These are phyloP conservation scores for Acanthamoeba lenticulata DNA, from an alignment of 208 protist species.

Conservation along the genomic window DNA sequence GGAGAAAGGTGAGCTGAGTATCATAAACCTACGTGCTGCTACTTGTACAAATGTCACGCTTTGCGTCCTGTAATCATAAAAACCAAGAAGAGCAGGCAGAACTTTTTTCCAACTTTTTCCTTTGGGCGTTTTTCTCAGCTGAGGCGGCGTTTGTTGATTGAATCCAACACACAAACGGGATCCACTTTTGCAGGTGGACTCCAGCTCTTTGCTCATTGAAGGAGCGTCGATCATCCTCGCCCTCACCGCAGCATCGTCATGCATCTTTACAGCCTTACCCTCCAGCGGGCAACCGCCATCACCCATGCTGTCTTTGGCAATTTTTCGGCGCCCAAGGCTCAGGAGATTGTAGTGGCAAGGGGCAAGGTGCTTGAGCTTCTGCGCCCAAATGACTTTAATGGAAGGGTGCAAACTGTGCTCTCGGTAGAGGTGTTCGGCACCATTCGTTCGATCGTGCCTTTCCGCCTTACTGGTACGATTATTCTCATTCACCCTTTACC, in stretches of 20 bases:
- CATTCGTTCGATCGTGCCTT: slow-evolving; percentile 88
- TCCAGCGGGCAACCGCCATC: slow-evolving; percentile 89
- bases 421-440: slow-evolving; percentile 90
- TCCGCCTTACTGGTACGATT: slow-evolving; percentile 89
- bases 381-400: slow-evolving; percentile 84
- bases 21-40: background rate
- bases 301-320: slow-evolving; percentile 88
- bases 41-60: background rate
- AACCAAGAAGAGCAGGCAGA: background rate
- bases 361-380: slow-evolving; percentile 90
- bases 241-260: slow-evolving; percentile 63
- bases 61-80: background rate
- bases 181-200: no score
- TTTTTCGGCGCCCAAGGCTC: slow-evolving; percentile 89
- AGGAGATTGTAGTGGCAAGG: slow-evolving; percentile 88
- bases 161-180: no score
- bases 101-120: no score
- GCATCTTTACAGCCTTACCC: slow-evolving; percentile 93
- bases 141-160: background rate
- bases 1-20: background rate
- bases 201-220: background rate
- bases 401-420: slow-evolving; percentile 81
- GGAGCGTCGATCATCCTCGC: background rate
- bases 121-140: no score
- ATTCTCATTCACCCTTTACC: background rate